Evolutionary conservation across 345 rosid genomes (phyloP), one percentile per base, ranked within the genome.

Genomic region (Lagerstroemia speciosa): DNA sequence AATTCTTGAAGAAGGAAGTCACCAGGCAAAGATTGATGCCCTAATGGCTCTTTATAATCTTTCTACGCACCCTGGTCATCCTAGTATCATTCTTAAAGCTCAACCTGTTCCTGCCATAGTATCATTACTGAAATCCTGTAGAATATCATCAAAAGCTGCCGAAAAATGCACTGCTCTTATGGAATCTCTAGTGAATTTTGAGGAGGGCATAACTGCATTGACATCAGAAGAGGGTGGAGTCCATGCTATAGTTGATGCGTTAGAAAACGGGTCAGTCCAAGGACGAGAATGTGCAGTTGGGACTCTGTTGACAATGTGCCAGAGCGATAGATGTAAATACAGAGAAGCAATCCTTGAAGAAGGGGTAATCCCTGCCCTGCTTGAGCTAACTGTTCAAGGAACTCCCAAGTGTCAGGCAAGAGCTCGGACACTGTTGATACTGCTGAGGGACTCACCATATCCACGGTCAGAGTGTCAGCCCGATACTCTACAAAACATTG

Each of bases 321-420:
- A 94, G 80, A 88, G 89, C 20, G 92, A 94, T 63, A 81, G 99
- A 31, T 81, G 88, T 83, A 91, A 77, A 85, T 94, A 85, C 69
- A 80, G 98, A 77, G 96, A 86, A 78, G 96, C 89, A 3, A 94
- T 94, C 68, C 93, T 94, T 20, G 74, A 75, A 84, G 99, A 91
- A 84, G 99, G 99, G 60, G 99, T 89, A 12, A 94, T 94, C 68
- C 99, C 99, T 0, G 98, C 98, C 65, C 80, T 94, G 34, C 98
- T 94, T 2, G 98, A 94, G 84, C 92, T 94, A 7, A 94, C 98
- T 8, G 98, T 94, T 57, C 96, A 91, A 78, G 99, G 99, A 45
- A 86, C 99, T 5, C 82, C 91, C 3, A 89, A 89, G 78, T 83
- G 96, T 60, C 96, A 82, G 70, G 67, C 69, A 29, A 94, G 88